These are phyloP conservation scores for Picochlorum sp. DNA, from an alignment of 139 green algal species.

Conservation along the genomic window DNA sequence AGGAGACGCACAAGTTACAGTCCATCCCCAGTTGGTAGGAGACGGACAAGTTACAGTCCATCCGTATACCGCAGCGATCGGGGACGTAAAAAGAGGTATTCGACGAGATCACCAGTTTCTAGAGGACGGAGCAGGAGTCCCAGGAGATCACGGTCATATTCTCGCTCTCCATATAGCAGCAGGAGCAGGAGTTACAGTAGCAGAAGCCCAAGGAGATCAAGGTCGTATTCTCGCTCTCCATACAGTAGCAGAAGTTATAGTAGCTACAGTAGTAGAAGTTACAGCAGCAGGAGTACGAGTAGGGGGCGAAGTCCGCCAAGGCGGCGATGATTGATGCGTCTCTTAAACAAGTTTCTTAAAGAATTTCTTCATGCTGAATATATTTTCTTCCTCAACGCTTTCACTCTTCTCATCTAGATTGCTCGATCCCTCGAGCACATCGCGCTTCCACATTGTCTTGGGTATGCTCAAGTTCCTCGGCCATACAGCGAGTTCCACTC, in stretches of 20 bases:
- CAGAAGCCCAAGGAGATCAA: neutral
- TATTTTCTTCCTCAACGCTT: too few relatives aligned
- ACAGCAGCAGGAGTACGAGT: slow-evolving; percentile 1
- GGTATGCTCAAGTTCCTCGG: slow-evolving; percentile 7
- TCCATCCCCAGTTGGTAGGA: neutral
- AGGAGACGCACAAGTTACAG: neutral
- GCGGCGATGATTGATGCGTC: neutral
- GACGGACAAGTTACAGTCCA: neutral
- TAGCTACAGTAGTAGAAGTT: neutral
- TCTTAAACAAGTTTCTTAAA: neutral
- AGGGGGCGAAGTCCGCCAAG: neutral
- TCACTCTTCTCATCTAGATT: too few relatives aligned
- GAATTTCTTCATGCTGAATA: too few relatives aligned
- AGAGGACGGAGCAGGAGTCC: neutral
- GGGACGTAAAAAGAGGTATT: neutral
- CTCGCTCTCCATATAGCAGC: neutral
- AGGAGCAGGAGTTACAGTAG: slow-evolving; percentile 2
- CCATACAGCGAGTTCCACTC: slow-evolving; percentile 25
- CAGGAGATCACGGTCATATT: neutral
- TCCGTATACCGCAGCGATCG: neutral
- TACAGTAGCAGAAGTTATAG: neutral
- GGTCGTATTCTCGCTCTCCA: neutral
- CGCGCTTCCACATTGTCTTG: neutral
- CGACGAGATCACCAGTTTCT: neutral
- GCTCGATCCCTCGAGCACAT: neutral